Conservation (phyloP, 2,329 filamentous ascomycete genomes). For the Hypoxylon sp. region DNA sequence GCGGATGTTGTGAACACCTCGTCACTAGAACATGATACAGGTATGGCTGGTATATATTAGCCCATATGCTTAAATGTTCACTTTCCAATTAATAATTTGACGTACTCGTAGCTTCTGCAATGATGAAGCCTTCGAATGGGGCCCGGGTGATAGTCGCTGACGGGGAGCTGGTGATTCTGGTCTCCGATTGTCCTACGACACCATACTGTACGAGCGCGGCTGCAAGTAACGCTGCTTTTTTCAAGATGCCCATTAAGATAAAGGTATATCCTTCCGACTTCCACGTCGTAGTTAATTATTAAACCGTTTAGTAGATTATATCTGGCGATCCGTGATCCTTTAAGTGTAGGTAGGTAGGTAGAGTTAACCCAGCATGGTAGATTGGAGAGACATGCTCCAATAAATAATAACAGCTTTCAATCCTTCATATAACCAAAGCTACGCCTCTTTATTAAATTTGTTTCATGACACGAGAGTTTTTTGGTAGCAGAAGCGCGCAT, state of each 20-base stretch:
- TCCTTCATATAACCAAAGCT: not conserved
- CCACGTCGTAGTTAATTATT: not conserved
- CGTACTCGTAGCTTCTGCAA: constrained; percentile 26
- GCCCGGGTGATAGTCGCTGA: constrained; percentile 19
- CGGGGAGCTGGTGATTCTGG: constrained; percentile 8
- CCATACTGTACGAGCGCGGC: constrained; percentile 8
- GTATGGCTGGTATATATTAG: constrained; percentile 26
- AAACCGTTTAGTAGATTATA: not conserved
- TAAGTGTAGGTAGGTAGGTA: constrained; percentile 2
- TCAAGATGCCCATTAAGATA: constrained; percentile 4
- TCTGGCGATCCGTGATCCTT: constrained; percentile 2
- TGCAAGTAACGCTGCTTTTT: constrained; percentile 17
- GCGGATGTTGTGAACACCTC: constrained; percentile 31
- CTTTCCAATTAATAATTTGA: not conserved
- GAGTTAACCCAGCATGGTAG: not conserved
- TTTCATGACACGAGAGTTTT: constrained; percentile 17
- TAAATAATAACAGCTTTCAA: constrained; percentile 8
- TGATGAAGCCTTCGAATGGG: constrained; percentile 31
- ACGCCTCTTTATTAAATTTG: constrained; percentile 7
- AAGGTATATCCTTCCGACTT: not conserved
- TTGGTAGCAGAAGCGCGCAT: not conserved
- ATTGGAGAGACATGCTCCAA: not conserved
- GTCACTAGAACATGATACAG: constrained; percentile 32
- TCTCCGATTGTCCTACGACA: constrained; percentile 20
- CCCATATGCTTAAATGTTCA: not conserved